These are phyloP conservation scores for Erodium maritimum DNA, from an alignment of 345 rosid species.

Conservation along the genomic window DNA sequence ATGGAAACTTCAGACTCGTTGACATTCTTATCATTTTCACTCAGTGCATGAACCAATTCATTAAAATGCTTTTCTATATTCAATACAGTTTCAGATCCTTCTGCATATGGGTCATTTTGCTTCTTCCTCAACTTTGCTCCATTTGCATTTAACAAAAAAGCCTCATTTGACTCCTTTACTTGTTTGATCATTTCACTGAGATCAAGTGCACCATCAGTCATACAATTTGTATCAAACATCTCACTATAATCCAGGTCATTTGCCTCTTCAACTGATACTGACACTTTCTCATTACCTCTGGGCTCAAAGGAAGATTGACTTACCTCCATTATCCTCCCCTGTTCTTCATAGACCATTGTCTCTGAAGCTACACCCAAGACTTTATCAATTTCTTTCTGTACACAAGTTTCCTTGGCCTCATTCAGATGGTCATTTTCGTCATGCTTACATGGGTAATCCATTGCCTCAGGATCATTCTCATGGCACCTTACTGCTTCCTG, in stretches of 20 bases:
- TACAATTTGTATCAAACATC: conserved; percentile 26
- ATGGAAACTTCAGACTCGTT: conserved; percentile 5
- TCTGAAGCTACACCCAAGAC: conserved; percentile 11
- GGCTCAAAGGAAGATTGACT: conserved; percentile 18
- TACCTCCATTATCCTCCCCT: conserved; percentile 10
- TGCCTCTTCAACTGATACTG: conserved; percentile 25
- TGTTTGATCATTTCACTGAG: conserved; percentile 24
- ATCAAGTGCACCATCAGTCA: conserved; percentile 25
- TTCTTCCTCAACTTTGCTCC: conserved; percentile 23
- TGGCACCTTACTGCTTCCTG: conserved; percentile 13
- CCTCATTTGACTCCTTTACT: conserved; percentile 19
- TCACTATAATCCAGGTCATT: conserved; percentile 23
- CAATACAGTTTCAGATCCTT: conserved; percentile 8
- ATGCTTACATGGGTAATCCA: conserved; percentile 14
- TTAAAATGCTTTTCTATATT: conserved; percentile 26
- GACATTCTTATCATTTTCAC: conserved; percentile 6
- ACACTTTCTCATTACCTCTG: conserved; percentile 27
- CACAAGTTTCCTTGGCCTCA: conserved; percentile 17
- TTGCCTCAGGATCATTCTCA: conserved; percentile 11
- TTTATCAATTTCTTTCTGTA: conserved; percentile 13
- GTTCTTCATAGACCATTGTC: conserved; percentile 16
- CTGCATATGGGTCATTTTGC: conserved; percentile 17
- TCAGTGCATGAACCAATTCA: conserved; percentile 15
- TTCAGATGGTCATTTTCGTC: conserved; percentile 12
- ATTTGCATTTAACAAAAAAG: conserved; percentile 17